A percentile compares a stretch with the other conserved stretches of the same genome.
Conservation (phyloP, 2,329 filamentous ascomycete genomes). For the Metarhizium guizhouense region DNA sequence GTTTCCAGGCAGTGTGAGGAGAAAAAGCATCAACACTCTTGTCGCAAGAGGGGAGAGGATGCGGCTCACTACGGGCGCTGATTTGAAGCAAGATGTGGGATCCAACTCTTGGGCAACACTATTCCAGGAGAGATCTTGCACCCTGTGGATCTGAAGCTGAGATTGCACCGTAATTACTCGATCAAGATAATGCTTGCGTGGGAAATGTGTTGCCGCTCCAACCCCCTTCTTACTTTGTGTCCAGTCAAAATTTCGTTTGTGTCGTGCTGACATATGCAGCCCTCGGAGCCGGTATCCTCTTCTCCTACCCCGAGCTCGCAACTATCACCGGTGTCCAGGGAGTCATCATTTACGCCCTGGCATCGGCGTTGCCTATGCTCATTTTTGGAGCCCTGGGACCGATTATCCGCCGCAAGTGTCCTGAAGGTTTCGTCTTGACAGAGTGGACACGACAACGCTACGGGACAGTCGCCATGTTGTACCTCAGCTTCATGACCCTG, state of each 20-base stretch:
- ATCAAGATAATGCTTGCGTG: slow-evolving; percentile 99
- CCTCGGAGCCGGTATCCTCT: slow-evolving; percentile 75
- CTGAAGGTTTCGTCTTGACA: slow-evolving; percentile 75
- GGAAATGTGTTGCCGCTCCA: slow-evolving; percentile 91
- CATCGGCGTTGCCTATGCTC: slow-evolving; percentile 63
- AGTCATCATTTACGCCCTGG: slow-evolving; percentile 64
- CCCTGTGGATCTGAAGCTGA: slow-evolving; percentile 62
- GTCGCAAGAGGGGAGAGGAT: slow-evolving; percentile 25
- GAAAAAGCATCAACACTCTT: slow-evolving; percentile 1
- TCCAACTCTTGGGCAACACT: slow-evolving; percentile 38
- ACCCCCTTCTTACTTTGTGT: slow-evolving; percentile 18
- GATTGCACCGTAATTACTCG: slow-evolving; percentile 94
- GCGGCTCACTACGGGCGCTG: slow-evolving; percentile 82
- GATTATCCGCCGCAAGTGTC: slow-evolving; percentile 70
- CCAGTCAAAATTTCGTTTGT: slow-evolving; percentile 11
- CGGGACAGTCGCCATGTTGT: slow-evolving; percentile 58
- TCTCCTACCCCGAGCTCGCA: slow-evolving; percentile 72
- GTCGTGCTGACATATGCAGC: slow-evolving; percentile 46
- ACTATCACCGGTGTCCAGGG: slow-evolving; percentile 74
- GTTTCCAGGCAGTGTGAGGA: not conserved
- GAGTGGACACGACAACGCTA: slow-evolving; percentile 79
- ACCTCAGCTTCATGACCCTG: slow-evolving; percentile 68
- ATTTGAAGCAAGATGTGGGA: slow-evolving; percentile 42
- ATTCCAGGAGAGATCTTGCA: slow-evolving; percentile 1
- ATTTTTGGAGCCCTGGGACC: slow-evolving; percentile 67